Base-by-base conservation (phyloP, 352 stramenopile species). In the Phytophthora crassamura region DNA sequence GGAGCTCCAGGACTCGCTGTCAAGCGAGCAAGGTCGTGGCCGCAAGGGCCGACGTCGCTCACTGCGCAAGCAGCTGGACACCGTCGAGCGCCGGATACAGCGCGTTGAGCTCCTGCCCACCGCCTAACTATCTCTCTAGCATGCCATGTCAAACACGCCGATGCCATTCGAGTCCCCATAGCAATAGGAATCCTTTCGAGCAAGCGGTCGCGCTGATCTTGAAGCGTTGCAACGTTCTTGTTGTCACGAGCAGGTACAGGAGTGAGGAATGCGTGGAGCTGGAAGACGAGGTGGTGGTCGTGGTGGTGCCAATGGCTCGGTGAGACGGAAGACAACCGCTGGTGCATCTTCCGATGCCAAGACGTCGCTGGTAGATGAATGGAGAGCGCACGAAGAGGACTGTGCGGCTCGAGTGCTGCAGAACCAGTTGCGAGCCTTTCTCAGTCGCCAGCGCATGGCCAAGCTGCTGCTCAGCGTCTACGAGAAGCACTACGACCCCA, bases 41-140 rank as follows among this genome's bases (percentile, higher is more conserved):
- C 81, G 81, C 54, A 94, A 94, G 41, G 83, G 83, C 32, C 81
- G 80, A 35, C 83, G 86, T 51, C 86, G 86, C 15, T 92, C 86
- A 34, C 70, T 94, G 60, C 86, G 83, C 58, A 94, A 94, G 77
- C 86, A 94, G 53, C 47, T 92, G n/a, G 78, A 90, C 54, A 89
- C 78, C 4, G 68, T 94, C 52, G 56, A 88, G 64, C 62, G 53
- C 15, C 75, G 84, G 70, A 88, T 93, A 84, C 74, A 84, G 34
- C 62, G 77, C 25, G 40, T 69, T 1, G 20, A 35, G 55, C 47
- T 43, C 11, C 45, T 18, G 16, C 30, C 59, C 38, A 30, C 42
- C 40, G 48, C 49, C 28, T 74, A 62, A 61, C 50, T 35, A 40
- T 22, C 41, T 45, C 28, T 42, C 38, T 39, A 58, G 18, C 35